Conservation (phyloP, 139 green algal species). For the Coccomyxa sp. region DNA sequence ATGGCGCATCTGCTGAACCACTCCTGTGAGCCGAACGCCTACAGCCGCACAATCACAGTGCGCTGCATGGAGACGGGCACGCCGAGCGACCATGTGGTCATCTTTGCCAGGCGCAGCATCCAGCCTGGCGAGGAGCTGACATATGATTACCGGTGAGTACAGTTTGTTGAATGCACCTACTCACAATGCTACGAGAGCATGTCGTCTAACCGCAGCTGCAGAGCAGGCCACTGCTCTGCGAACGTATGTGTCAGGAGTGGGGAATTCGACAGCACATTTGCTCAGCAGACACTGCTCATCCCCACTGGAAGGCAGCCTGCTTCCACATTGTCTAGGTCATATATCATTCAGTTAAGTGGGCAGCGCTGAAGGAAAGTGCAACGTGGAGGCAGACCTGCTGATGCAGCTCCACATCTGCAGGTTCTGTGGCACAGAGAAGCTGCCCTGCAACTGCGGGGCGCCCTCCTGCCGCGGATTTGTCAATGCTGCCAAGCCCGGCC, state of each 20-base stretch:
- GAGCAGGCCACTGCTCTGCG: neutral
- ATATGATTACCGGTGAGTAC: conserved; percentile 45
- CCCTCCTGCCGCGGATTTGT: conserved; percentile 57
- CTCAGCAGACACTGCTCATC: neutral
- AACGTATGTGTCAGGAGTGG: neutral
- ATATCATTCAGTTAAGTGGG: neutral
- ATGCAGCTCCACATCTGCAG: neutral
- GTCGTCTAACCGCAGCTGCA: neutral
- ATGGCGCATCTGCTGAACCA: conserved; percentile 92
- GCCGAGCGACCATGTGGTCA: conserved; percentile 54
- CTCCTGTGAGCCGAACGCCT: conserved; percentile 79
- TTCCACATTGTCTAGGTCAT: neutral
- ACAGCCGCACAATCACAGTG: conserved; percentile 56
- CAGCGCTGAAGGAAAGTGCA: neutral
- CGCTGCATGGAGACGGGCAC: conserved; percentile 7
- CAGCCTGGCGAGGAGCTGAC: conserved; percentile 42
- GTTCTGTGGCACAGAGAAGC: conserved; percentile 43
- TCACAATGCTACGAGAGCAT: neutral
- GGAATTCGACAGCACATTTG: neutral
- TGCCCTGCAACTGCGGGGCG: conserved; percentile 76
- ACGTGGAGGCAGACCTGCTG: neutral
- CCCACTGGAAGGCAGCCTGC: neutral
- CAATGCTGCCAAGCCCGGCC: conserved; percentile 28
- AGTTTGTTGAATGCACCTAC: neutral
- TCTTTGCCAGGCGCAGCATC: conserved; percentile 57